These are phyloP conservation scores for Kuraishia cidri DNA, from an alignment of 805 yeast species.

Conservation along the genomic window DNA sequence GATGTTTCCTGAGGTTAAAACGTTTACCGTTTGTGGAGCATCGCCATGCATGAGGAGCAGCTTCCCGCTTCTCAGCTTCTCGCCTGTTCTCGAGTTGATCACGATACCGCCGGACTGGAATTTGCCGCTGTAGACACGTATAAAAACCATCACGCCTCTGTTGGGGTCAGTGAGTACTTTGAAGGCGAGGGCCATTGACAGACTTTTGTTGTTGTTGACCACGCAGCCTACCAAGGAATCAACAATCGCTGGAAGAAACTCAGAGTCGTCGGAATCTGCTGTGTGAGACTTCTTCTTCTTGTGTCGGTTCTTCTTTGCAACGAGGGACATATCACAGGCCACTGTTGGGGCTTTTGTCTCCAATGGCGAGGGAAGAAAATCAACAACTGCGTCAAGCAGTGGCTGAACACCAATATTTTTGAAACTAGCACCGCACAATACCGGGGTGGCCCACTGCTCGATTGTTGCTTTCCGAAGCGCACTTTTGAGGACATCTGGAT, in stretches of 20 bases:
- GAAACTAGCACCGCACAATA: slow-evolving; percentile 90
- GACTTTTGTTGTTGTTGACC: slow-evolving; percentile 45
- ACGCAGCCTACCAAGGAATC: slow-evolving; percentile 38
- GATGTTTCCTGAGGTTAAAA: slow-evolving; percentile 69
- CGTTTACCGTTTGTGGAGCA: slow-evolving; percentile 60
- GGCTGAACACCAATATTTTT: slow-evolving; percentile 94
- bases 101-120: slow-evolving; percentile 55
- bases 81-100: slow-evolving; percentile 61
- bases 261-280: slow-evolving; percentile 6
- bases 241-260: slow-evolving; percentile 20
- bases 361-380: slow-evolving; percentile 75
- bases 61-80: slow-evolving; percentile 56
- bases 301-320: slow-evolving; percentile 11
- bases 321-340: slow-evolving; percentile 4
- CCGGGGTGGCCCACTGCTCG: slow-evolving; percentile 54
- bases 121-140: slow-evolving; percentile 82
- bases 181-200: slow-evolving; percentile 79
- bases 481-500: slow-evolving; percentile 38
- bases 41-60: slow-evolving; percentile 86
- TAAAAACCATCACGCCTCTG: slow-evolving; percentile 75
- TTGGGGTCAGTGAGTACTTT: slow-evolving; percentile 83
- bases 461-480: slow-evolving; percentile 64
- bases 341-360: slow-evolving; percentile 55
- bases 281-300: slow-evolving; percentile 10
- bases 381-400: slow-evolving; percentile 70